Evolutionary conservation across 106 monocot species (phyloP).

Genomic region (Dendrobium officinale): DNA sequence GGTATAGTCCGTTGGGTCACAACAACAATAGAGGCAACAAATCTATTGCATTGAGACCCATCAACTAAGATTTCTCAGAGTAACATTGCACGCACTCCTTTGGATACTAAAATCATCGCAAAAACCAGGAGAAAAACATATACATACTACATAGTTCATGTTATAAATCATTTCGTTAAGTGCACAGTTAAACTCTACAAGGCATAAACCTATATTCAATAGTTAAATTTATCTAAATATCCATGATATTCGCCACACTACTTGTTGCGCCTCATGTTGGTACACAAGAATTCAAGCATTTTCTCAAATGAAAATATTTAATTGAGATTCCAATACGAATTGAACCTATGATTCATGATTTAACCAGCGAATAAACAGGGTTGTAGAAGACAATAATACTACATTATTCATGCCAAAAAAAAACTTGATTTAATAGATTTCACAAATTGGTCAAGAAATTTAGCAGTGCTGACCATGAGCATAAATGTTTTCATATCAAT

Average conservation of each 20-base stretch:
- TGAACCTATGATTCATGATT: constrained; percentile 1
- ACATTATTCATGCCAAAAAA: neutral
- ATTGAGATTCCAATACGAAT: neutral
- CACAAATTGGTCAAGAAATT: neutral
- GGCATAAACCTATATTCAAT: neutral
- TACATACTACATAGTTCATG: too few species aligned
- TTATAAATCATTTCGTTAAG: neutral
- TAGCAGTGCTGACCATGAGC: neutral
- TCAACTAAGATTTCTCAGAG: too few species aligned
- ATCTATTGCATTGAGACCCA: too few species aligned
- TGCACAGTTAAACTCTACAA: neutral
- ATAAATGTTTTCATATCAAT: neutral
- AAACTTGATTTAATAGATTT: neutral
- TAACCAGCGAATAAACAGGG: neutral
- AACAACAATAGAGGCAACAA: too few species aligned
- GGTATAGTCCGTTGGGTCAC: too few species aligned
- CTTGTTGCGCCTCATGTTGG: too few species aligned
- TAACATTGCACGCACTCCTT: too few species aligned
- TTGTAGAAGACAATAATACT: neutral
- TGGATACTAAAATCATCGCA: too few species aligned
- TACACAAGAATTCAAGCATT: neutral
- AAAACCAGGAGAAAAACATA: too few species aligned
- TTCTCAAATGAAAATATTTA: neutral
- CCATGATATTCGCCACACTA: neutral
- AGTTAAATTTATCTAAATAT: neutral